A percentile compares a stretch with the other conserved stretches of the same genome.
phyloP scores from a whole-genome alignment of 192 early-diverging fungal species.

The Coemansia sp. region DNA sequence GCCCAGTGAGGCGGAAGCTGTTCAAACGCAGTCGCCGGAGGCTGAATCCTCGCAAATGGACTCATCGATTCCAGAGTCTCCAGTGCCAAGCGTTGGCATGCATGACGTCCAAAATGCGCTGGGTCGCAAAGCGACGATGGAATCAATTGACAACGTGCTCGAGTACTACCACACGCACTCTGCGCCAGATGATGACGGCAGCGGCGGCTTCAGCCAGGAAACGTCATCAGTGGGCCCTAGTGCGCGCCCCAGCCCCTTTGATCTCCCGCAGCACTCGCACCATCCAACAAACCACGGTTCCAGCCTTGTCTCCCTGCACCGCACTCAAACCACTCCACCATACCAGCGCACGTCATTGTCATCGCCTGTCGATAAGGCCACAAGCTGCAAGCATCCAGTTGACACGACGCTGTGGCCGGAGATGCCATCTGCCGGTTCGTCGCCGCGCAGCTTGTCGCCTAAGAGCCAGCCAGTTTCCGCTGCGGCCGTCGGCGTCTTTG shows the following conservation, averaged over 20 bases:
- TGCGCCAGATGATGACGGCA: slow-evolving; percentile 1
- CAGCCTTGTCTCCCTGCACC: slow-evolving; percentile 15
- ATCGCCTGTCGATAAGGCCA: slow-evolving; percentile 23
- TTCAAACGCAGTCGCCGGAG: background rate
- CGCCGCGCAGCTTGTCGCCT: background rate
- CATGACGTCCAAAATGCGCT: background rate
- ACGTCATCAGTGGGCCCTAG: background rate
- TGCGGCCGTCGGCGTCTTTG: background rate
- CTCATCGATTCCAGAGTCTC: background rate
- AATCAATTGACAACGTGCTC: slow-evolving; percentile 50
- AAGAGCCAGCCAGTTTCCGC: background rate
- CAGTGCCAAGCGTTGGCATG: background rate
- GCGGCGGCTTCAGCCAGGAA: background rate
- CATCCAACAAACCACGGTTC: background rate
- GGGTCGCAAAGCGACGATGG: slow-evolving; percentile 38
- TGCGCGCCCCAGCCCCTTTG: background rate
- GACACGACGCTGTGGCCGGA: background rate
- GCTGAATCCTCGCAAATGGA: background rate
- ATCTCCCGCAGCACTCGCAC: slow-evolving; percentile 6
- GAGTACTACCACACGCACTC: slow-evolving; percentile 47
- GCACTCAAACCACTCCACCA: slow-evolving; percentile 17
- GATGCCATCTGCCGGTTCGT: background rate
- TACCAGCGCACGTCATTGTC: slow-evolving; percentile 42
- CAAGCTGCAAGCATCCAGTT: background rate
- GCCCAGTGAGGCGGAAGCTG: background rate